Percentiles rank a stretch among this genome's conserved stretches.
Evolutionary conservation across 495 filamentous ascomycete genomes (phyloP).

Genomic region (Xylaria bambusicola): DNA sequence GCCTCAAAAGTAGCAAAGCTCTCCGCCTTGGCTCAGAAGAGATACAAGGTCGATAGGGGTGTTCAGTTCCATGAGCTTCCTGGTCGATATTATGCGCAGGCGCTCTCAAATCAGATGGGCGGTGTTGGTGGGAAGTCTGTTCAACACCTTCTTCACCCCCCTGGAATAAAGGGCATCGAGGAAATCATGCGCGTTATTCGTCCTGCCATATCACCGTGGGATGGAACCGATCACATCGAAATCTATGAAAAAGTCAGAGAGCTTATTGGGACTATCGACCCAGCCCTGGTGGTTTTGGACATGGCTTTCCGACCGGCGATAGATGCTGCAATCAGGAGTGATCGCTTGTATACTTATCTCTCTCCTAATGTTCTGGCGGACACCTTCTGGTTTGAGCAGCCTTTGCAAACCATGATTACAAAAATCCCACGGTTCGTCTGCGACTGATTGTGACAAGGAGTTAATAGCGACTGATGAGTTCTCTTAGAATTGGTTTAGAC

Average conservation of each 20-base stretch:
- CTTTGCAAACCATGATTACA: slow-evolving; percentile 32
- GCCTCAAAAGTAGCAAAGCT: slow-evolving; percentile 20
- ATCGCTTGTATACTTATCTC: slow-evolving; percentile 33
- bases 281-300: slow-evolving; percentile 47
- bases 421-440: slow-evolving; percentile 30
- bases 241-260: slow-evolving; percentile 13
- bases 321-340: slow-evolving; percentile 41
- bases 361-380: slow-evolving; percentile 44
- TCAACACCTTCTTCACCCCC: slow-evolving; percentile 3
- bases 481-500: slow-evolving; percentile 14
- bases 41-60: slow-evolving; percentile 8
- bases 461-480: slow-evolving; percentile 4
- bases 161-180: slow-evolving; percentile 6
- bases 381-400: slow-evolving; percentile 44
- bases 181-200: background rate
- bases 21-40: slow-evolving; percentile 6
- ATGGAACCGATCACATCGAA: slow-evolving; percentile 8
- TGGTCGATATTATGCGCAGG: slow-evolving; percentile 6
- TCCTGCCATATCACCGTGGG: slow-evolving; percentile 15
- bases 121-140: slow-evolving; percentile 1
- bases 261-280: slow-evolving; percentile 38
- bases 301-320: slow-evolving; percentile 48
- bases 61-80: slow-evolving; percentile 27
- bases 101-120: background rate
- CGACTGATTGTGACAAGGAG: background rate